Conservation (phyloP, 345 rosid species). For the Citrus glauca region DNA sequence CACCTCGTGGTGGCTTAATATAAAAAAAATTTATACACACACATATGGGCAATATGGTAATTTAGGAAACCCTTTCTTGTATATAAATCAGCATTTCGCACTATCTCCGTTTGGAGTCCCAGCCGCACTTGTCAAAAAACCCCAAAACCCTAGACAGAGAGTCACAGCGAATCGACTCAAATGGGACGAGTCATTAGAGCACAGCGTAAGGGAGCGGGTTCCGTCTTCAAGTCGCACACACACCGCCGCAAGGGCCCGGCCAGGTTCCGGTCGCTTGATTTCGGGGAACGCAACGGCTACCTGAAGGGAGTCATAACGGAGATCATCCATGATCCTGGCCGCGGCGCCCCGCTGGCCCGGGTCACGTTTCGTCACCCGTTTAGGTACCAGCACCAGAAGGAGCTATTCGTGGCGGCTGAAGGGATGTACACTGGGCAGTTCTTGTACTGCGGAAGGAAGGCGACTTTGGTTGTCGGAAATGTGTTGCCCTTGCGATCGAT, state of each 20-base stretch:
- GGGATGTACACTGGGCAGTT: constrained; percentile 65
- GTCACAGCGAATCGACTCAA: not conserved
- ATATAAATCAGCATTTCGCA: not conserved
- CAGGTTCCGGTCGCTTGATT: constrained; percentile 64
- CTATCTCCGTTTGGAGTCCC: not conserved
- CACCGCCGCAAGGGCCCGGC: constrained; percentile 82
- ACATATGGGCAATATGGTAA: not conserved
- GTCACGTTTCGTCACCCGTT: constrained; percentile 66
- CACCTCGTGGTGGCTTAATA: too few relatives aligned
- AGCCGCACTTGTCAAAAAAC: not conserved
- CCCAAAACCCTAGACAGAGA: not conserved
- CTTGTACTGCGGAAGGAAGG: constrained; percentile 54
- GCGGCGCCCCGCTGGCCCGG: constrained; percentile 69
- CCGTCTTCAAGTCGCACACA: constrained; percentile 73
- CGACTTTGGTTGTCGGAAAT: constrained; percentile 49
- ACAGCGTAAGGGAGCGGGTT: constrained; percentile 72
- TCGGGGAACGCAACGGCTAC: constrained; percentile 69
- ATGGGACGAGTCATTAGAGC: constrained; percentile 81
- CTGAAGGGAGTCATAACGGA: constrained; percentile 63
- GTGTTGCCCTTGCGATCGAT: constrained; percentile 52
- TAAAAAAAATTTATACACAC: too few relatives aligned
- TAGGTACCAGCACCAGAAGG: constrained; percentile 69
- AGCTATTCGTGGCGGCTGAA: constrained; percentile 64
- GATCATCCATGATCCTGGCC: constrained; percentile 67
- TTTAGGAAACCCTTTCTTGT: not conserved